Evolutionary conservation across 192 early-diverging fungal genomes (phyloP).

Genomic region (Podochytrium sp.): DNA sequence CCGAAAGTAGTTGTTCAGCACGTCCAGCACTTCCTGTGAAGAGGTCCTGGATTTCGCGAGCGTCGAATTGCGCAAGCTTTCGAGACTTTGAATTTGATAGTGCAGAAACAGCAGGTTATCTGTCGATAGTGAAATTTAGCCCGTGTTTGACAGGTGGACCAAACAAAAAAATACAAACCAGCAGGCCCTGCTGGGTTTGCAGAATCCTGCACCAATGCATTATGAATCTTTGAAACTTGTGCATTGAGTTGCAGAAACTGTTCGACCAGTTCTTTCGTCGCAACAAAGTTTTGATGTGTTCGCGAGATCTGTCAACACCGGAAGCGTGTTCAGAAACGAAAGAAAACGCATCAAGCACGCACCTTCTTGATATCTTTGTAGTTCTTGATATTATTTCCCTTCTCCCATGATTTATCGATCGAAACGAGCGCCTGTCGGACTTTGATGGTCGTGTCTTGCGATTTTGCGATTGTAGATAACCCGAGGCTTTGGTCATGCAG

Average conservation of each 20-base stretch:
- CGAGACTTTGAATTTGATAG: constrained; percentile 83
- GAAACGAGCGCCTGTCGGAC: constrained; percentile 67
- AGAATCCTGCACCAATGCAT: constrained; percentile 71
- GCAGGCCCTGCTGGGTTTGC: constrained; percentile 68
- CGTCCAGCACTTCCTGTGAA: constrained; percentile 78
- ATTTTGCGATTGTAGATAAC: constrained; percentile 5
- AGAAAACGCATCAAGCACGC: background rate
- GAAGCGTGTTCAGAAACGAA: background rate
- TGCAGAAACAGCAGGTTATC: constrained; percentile 86
- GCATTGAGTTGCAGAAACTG: constrained; percentile 87
- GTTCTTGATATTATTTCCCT: constrained; percentile 85
- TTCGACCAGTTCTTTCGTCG: constrained; percentile 82
- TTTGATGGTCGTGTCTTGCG: constrained; percentile 23
- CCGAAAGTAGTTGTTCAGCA: constrained; percentile 85
- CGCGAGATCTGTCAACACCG: constrained; percentile 71
- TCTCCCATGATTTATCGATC: constrained; percentile 86
- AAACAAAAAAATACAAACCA: background rate
- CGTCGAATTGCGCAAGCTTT: constrained; percentile 82
- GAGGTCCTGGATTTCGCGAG: constrained; percentile 71
- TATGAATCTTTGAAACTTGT: constrained; percentile 72
- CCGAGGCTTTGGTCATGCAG: constrained; percentile 12
- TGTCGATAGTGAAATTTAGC: background rate
- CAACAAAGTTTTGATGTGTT: constrained; percentile 93
- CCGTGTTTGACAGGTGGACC: background rate
- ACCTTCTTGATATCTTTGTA: constrained; percentile 91